phyloP scores from a whole-genome alignment of 2,329 filamentous ascomycete species.

The Thermoascus crustaceus region DNA sequence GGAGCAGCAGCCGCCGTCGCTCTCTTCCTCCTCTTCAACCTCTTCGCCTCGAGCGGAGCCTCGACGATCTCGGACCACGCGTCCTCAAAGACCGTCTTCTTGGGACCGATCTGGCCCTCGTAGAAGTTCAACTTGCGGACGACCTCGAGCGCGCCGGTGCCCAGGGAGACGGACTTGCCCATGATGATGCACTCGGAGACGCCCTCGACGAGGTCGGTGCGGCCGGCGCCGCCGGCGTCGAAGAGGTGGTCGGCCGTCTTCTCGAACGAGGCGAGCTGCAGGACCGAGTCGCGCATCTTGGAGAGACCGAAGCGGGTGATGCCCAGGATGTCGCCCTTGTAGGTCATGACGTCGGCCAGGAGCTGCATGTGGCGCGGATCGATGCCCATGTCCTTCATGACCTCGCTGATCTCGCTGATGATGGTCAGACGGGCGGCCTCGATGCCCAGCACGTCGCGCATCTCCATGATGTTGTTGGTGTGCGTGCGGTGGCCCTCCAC shows the following conservation, averaged over 20 bases:
- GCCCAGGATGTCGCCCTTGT: constrained; percentile 91
- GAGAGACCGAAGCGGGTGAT: constrained; percentile 94
- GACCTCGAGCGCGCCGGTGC: constrained; percentile 87
- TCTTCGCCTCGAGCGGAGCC: constrained; percentile 9
- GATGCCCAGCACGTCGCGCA: constrained; percentile 78
- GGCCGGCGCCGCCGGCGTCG: constrained; percentile 85
- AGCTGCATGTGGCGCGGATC: constrained; percentile 97
- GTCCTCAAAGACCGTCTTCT: constrained; percentile 62
- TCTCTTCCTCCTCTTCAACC: constrained; percentile 2
- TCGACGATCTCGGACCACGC: constrained; percentile 30
- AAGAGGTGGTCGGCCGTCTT: constrained; percentile 98
- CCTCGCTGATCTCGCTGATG: constrained; percentile 73
- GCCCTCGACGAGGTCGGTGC: constrained; percentile 84
- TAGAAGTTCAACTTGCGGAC: constrained; percentile 66
- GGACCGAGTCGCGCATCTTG: constrained; percentile 90
- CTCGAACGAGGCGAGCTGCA: constrained; percentile 93
- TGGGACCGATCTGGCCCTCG: constrained; percentile 49
- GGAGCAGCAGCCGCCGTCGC: too few species aligned
- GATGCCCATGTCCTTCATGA: constrained; percentile 93
- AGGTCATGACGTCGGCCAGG: constrained; percentile 96
- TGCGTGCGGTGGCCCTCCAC: constrained; percentile 67
- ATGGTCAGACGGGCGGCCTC: constrained; percentile 89
- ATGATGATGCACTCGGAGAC: constrained; percentile 97
- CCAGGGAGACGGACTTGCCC: constrained; percentile 86
- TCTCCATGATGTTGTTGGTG: constrained; percentile 88